Base-by-base conservation (phyloP, 805 yeast genomes). In the Yamadazyma nakazawae region DNA sequence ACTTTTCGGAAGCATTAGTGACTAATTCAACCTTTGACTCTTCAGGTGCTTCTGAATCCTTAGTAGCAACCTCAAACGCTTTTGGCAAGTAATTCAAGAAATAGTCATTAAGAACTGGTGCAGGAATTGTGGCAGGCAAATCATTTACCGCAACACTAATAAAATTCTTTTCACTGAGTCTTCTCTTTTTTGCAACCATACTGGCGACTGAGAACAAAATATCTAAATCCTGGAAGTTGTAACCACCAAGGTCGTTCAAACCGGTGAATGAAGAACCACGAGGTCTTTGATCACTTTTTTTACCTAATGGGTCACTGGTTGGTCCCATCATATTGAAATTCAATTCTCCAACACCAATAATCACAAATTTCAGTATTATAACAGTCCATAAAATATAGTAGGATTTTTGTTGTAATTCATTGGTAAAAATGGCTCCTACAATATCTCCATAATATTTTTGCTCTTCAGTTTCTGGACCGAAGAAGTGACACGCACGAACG, bases 141-240 rank as follows among this genome's bases (percentile, higher is more conserved):
- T 70, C 74, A 51, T 62, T 64, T 4, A 52, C 52, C 1, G 69
- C 50, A 13, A 66, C 64, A 43, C 49, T 60, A 17, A 66, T 49
- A 1, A 53, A 39, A 5, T 38, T 40, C 12, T 51, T 43, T 21
- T 47, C 45, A 8, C 37, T 16, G 6, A 50, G 21, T 10, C 52
- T 42, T 34, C 61, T 51, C 17, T 60, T 53, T 32, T 51, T 54
- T 6, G 66, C 66, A 18, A 66, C 62, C 39, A 56, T 49, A 32
- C 60, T 53, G 5, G 74, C 74, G 2, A 60, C 47, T 8, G 55
- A 51, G 37, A 70, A 51, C 46, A 70, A 58, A 11, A 69, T 50
- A 49, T 65, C 71, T 47, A 67, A 59, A 50, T 70, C 75, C 46
- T 68, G 72, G 58, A 70, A 70, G 47, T 68, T 69, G 51, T 53